Conservation (phyloP, 2,329 filamentous ascomycete species). For the Coniochaeta sp. region DNA sequence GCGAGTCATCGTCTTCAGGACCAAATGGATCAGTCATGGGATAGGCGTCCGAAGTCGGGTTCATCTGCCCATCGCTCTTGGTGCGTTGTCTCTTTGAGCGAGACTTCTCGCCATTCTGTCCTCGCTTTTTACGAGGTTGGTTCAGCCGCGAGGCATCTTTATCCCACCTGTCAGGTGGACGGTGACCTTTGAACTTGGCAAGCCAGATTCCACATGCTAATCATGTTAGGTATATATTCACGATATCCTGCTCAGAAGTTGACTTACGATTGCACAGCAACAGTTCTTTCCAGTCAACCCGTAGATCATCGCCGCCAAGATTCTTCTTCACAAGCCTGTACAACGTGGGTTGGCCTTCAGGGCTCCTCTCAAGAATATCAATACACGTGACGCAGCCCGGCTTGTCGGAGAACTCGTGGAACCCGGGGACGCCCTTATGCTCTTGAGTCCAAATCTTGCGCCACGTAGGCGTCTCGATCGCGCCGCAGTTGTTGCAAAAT, state of each 20-base stretch:
- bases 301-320: slow-evolving; percentile 53
- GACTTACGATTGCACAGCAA: slow-evolving; percentile 80
- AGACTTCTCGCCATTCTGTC: slow-evolving; percentile 25
- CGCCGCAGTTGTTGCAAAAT: slow-evolving; percentile 87
- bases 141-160: slow-evolving; percentile 47
- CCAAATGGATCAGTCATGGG: slow-evolving; percentile 45
- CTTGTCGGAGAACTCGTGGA: slow-evolving; percentile 64
- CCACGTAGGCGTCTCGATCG: slow-evolving; percentile 95
- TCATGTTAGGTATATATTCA: slow-evolving; percentile 16
- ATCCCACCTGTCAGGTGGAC: slow-evolving; percentile 78
- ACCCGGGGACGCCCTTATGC: slow-evolving; percentile 59
- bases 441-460: slow-evolving; percentile 83
- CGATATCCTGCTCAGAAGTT: background rate
- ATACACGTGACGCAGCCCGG: slow-evolving; percentile 69
- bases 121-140: slow-evolving; percentile 42
- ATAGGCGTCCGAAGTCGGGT: slow-evolving; percentile 46
- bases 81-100: slow-evolving; percentile 40
- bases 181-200: slow-evolving; percentile 76
- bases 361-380: slow-evolving; percentile 56
- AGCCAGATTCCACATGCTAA: slow-evolving; percentile 89
- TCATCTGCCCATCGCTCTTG: slow-evolving; percentile 36
- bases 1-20: slow-evolving; percentile 20
- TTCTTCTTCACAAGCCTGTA: slow-evolving; percentile 77
- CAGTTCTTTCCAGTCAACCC: slow-evolving; percentile 60
- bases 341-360: slow-evolving; percentile 51